A percentile compares a stretch with the other conserved stretches of the same genome.
Conservation (phyloP, 1,284 basidiomycete species). For the Peniophora sp. region DNA sequence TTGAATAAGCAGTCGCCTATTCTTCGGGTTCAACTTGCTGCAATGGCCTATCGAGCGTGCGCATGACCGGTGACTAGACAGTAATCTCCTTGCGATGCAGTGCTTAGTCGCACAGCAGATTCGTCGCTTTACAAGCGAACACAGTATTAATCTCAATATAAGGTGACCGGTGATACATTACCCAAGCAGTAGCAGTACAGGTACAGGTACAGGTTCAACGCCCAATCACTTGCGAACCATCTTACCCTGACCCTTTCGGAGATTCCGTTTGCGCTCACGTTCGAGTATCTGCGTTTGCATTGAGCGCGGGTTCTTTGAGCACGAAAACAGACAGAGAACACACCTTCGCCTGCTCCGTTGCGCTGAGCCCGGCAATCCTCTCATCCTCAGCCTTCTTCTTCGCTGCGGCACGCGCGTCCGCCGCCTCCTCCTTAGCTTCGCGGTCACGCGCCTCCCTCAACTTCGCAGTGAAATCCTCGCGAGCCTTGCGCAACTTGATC, state of each 20-base stretch:
- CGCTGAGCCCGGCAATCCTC: slow-evolving; percentile 60
- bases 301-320: not conserved
- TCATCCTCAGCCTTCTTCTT: slow-evolving; percentile 73
- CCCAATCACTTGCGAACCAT: slow-evolving; percentile 37
- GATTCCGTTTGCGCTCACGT: slow-evolving; percentile 62
- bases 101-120: too few species aligned
- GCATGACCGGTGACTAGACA: too few species aligned
- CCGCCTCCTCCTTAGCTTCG: slow-evolving; percentile 66
- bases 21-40: too few species aligned
- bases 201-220: too few species aligned
- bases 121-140: too few species aligned
- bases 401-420: slow-evolving; percentile 61
- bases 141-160: too few species aligned
- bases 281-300: slow-evolving; percentile 46
- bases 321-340: slow-evolving; percentile 2
- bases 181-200: too few species aligned
- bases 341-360: slow-evolving; percentile 81
- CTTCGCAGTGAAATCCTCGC: slow-evolving; percentile 63
- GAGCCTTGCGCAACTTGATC: slow-evolving; percentile 61
- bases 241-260: slow-evolving; percentile 67
- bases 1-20: too few species aligned
- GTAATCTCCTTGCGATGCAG: too few species aligned
- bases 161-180: too few species aligned
- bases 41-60: too few species aligned
- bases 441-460: slow-evolving; percentile 61